Evolutionary conservation across 179 eudicot genomes (phyloP).

Genomic region (Pouteria campechiana): DNA sequence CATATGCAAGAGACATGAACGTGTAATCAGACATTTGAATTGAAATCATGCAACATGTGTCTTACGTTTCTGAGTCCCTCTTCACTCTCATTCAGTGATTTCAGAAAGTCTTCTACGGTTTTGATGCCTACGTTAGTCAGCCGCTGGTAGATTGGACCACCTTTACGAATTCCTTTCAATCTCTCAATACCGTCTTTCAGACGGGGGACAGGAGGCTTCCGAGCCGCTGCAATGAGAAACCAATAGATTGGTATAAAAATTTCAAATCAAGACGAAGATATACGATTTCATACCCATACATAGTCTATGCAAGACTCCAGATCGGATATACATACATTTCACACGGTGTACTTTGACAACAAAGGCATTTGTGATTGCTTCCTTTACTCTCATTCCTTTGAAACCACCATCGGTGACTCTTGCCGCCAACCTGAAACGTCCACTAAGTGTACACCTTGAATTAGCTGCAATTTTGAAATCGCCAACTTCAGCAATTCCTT

Average conservation of each 20-base stretch:
- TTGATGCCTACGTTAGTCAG: constrained; percentile 17
- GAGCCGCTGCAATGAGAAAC: constrained; percentile 26
- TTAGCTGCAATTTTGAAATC: constrained; percentile 52
- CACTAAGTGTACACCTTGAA: constrained; percentile 71
- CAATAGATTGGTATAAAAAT: neutral
- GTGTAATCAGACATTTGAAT: too few species aligned
- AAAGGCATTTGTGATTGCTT: constrained; percentile 66
- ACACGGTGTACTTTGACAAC: constrained; percentile 85
- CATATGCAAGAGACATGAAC: too few species aligned
- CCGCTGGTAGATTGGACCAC: constrained; percentile 31
- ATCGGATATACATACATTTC: constrained; percentile 41
- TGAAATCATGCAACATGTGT: too few species aligned
- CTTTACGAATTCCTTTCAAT: constrained; percentile 42
- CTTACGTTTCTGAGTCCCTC: constrained; percentile 17
- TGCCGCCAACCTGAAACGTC: constrained; percentile 71
- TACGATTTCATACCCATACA: neutral
- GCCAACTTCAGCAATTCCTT: constrained; percentile 46
- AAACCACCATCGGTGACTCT: constrained; percentile 25
- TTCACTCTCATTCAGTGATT: constrained; percentile 8
- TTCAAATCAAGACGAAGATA: neutral
- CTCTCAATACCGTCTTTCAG: constrained; percentile 49
- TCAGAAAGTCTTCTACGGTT: constrained; percentile 43
- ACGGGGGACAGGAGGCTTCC: constrained; percentile 40
- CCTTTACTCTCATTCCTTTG: constrained; percentile 35
- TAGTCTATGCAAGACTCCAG: neutral